Evolutionary conservation across 2,329 filamentous ascomycete genomes (phyloP).

Genomic region (Paracorniculantispora psalliotae): DNA sequence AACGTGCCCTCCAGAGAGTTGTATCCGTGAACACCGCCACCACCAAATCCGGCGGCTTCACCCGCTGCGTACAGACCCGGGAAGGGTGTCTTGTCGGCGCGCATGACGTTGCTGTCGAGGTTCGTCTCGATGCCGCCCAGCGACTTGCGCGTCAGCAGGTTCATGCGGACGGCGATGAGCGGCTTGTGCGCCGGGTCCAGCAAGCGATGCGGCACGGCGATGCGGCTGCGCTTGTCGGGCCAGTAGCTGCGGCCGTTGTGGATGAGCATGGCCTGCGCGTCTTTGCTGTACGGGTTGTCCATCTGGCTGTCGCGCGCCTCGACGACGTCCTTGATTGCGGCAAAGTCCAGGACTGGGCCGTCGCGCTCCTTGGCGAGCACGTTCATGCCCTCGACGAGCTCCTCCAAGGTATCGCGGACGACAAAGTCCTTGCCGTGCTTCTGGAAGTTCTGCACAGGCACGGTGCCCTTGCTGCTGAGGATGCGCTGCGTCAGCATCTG

Average conservation of each 20-base stretch:
- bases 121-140: conserved; percentile 58
- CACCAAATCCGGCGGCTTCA: conserved; percentile 56
- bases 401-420: conserved; percentile 49
- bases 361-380: conserved; percentile 41
- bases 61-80: conserved; percentile 55
- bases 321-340: conserved; percentile 41
- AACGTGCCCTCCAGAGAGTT: conserved; percentile 59
- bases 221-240: conserved; percentile 46
- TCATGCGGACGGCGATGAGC: conserved; percentile 56
- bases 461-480: conserved; percentile 47
- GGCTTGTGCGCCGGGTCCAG: conserved; percentile 52
- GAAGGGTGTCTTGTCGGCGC: conserved; percentile 42
- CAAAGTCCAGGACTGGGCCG: conserved; percentile 44
- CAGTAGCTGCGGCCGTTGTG: conserved; percentile 52
- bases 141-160: conserved; percentile 57
- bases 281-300: conserved; percentile 52
- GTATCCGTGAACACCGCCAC: conserved; percentile 59
- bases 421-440: conserved; percentile 56
- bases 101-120: conserved; percentile 51
- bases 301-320: conserved; percentile 52
- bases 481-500: conserved; percentile 43
- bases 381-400: conserved; percentile 56
- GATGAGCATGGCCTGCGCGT: conserved; percentile 58
- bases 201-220: conserved; percentile 50
- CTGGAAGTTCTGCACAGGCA: conserved; percentile 53